phyloP scores from a whole-genome alignment of 2,329 filamentous ascomycete genomes.

The Exophiala xenobiotica region DNA sequence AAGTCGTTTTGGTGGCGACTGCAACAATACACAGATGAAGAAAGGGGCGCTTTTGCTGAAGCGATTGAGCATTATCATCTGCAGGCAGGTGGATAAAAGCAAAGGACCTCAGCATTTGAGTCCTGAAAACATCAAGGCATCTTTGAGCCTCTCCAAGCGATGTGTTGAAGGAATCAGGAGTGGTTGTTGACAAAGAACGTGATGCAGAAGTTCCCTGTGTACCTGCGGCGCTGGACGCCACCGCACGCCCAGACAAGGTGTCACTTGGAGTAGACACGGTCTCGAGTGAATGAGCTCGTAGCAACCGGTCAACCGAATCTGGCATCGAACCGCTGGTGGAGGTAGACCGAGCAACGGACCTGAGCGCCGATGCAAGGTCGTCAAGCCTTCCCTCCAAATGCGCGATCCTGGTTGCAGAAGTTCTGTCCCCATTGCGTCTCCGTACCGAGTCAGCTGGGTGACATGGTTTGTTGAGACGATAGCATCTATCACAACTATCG shows the following conservation, averaged over 20 bases:
- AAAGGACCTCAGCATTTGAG: constrained; percentile 2
- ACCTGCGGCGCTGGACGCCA: neutral
- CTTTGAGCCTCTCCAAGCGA: neutral
- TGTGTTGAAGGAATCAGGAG: neutral
- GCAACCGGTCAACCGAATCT: neutral
- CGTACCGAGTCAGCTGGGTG: constrained; percentile 40
- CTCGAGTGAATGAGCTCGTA: constrained; percentile 1
- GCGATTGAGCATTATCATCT: neutral
- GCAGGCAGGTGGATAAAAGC: constrained; percentile 4
- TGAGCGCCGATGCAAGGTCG: constrained; percentile 34
- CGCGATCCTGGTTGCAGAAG: constrained; percentile 27
- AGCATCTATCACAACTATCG: constrained; percentile 36
- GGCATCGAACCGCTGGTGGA: neutral
- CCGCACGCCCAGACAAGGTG: neutral
- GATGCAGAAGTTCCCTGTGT: no score
- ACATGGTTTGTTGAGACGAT: constrained; percentile 45
- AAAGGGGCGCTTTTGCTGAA: constrained; percentile 1
- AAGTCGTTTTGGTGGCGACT: neutral
- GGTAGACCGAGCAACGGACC: constrained; percentile 25
- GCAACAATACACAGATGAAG: constrained; percentile 1
- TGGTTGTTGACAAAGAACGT: no score
- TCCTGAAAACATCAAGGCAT: constrained; percentile 1
- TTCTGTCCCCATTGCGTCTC: constrained; percentile 27
- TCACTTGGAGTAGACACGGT: neutral
- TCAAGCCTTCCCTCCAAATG: constrained; percentile 36